These are phyloP conservation scores for Leucaena leucocephala DNA, from an alignment of 306 rosid species.

Conservation along the genomic window DNA sequence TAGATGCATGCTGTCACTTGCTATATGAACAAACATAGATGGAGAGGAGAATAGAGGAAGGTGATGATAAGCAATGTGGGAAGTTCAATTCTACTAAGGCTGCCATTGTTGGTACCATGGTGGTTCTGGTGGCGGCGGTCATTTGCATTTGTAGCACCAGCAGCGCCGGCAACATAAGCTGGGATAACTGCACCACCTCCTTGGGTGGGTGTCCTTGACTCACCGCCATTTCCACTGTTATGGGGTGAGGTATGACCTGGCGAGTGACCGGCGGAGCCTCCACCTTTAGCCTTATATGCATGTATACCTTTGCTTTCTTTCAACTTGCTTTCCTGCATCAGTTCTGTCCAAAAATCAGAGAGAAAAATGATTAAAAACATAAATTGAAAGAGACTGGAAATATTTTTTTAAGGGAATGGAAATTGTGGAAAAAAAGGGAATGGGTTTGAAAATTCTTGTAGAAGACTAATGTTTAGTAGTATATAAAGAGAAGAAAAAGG, in stretches of 20 bases:
- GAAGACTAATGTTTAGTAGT: not conserved
- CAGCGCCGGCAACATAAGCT: slow-evolving; percentile 33
- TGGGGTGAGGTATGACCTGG: not conserved
- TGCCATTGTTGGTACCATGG: slow-evolving; percentile 38
- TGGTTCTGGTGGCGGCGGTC: slow-evolving; percentile 28
- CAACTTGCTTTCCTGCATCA: slow-evolving; percentile 13
- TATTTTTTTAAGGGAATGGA: not conserved
- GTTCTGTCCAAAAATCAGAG: slow-evolving; percentile 16
- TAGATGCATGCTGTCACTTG: not conserved
- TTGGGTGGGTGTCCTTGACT: slow-evolving; percentile 29
- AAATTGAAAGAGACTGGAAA: not conserved
- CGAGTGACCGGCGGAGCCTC: not conserved
- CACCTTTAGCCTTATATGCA: slow-evolving; percentile 30
- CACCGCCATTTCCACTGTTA: not conserved
- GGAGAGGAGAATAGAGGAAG: slow-evolving; percentile 36
- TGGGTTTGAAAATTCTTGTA: not conserved
- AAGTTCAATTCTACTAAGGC: slow-evolving; percentile 22
- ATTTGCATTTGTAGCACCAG: slow-evolving; percentile 42
- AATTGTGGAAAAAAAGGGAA: not conserved
- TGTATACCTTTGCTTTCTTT: slow-evolving; percentile 3
- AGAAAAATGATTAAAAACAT: not conserved
- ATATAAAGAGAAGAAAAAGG: no score
- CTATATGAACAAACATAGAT: slow-evolving; percentile 17
- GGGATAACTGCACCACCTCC: slow-evolving; percentile 47
- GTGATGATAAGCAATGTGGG: slow-evolving; percentile 32